phyloP scores from a whole-genome alignment of 495 filamentous ascomycete genomes.

The Monascus purpureus region DNA sequence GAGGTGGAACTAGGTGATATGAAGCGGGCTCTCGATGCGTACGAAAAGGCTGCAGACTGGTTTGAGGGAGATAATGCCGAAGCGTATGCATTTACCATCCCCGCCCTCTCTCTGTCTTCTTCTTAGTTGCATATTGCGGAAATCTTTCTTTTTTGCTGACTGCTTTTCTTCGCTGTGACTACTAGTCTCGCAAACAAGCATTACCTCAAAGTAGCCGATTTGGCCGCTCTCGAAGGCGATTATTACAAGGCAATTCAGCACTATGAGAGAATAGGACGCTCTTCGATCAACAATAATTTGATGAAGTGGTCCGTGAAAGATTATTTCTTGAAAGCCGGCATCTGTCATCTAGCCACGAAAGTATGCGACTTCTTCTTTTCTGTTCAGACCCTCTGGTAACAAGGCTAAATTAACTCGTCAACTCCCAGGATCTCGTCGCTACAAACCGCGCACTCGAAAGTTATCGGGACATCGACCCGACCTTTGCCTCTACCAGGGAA shows the following conservation, averaged over 20 bases:
- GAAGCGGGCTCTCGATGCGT: slow-evolving; percentile 62
- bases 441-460: slow-evolving; percentile 61
- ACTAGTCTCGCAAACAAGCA: slow-evolving; percentile 85
- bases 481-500: slow-evolving; percentile 62
- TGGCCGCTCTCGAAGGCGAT: slow-evolving; percentile 64
- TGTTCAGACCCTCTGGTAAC: background rate
- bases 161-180: too few species aligned
- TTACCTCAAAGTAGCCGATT: slow-evolving; percentile 75
- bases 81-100: slow-evolving; percentile 43
- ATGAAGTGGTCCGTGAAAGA: slow-evolving; percentile 90
- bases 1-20: slow-evolving; percentile 66
- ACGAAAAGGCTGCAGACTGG: slow-evolving; percentile 72
- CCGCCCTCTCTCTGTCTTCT: too few species aligned
- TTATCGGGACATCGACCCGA: slow-evolving; percentile 70
- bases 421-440: slow-evolving; percentile 50
- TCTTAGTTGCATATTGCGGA: too few species aligned
- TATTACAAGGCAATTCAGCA: slow-evolving; percentile 68
- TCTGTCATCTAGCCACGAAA: slow-evolving; percentile 64
- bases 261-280: slow-evolving; percentile 66
- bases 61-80: slow-evolving; percentile 77
- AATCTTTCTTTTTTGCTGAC: too few species aligned
- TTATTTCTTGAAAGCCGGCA: slow-evolving; percentile 80
- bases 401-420: background rate
- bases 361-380: slow-evolving; percentile 14
- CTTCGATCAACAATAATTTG: slow-evolving; percentile 59